Evolutionary conservation across 2,329 filamentous ascomycete genomes (phyloP).

Genomic region (Cladosporium sp.): DNA sequence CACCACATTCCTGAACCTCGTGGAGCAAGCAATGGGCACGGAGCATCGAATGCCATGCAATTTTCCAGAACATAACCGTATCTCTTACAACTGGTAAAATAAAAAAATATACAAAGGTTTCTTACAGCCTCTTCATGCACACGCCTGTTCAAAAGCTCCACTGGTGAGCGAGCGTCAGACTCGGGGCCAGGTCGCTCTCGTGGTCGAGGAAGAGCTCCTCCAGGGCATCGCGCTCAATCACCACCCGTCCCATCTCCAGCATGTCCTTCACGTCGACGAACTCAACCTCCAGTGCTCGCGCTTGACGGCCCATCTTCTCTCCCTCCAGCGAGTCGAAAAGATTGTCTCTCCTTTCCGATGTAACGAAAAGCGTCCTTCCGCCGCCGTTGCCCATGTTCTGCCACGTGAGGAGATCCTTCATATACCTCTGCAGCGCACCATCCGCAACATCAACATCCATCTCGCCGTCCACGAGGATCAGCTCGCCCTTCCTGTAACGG

Average conservation of each 20-base stretch:
- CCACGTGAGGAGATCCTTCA: conserved; percentile 66
- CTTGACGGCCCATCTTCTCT: conserved; percentile 62
- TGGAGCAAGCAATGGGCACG: background rate
- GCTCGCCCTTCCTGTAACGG: conserved; percentile 81
- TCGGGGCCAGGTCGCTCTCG: conserved; percentile 59
- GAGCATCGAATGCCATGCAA: background rate
- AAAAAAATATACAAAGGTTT: background rate
- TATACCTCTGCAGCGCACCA: conserved; percentile 52
- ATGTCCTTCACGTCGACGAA: conserved; percentile 96
- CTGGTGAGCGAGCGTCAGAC: background rate
- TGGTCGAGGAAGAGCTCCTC: conserved; percentile 72
- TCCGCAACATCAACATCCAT: conserved; percentile 63
- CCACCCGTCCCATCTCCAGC: conserved; percentile 77
- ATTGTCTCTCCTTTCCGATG: conserved; percentile 59
- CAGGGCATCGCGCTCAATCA: conserved; percentile 82
- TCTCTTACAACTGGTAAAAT: background rate
- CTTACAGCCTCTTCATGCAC: background rate
- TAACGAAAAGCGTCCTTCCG: conserved; percentile 76
- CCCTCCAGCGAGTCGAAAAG: conserved; percentile 68
- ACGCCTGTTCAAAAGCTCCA: background rate
- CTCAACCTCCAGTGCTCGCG: conserved; percentile 66
- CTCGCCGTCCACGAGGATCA: conserved; percentile 79
- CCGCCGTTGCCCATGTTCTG: conserved; percentile 68
- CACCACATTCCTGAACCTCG: too few relatives aligned
- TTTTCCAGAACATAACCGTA: conserved; percentile 1